phyloP scores from a whole-genome alignment of 2,329 filamentous ascomycete genomes.

The Diaporthe citrichinensis region DNA sequence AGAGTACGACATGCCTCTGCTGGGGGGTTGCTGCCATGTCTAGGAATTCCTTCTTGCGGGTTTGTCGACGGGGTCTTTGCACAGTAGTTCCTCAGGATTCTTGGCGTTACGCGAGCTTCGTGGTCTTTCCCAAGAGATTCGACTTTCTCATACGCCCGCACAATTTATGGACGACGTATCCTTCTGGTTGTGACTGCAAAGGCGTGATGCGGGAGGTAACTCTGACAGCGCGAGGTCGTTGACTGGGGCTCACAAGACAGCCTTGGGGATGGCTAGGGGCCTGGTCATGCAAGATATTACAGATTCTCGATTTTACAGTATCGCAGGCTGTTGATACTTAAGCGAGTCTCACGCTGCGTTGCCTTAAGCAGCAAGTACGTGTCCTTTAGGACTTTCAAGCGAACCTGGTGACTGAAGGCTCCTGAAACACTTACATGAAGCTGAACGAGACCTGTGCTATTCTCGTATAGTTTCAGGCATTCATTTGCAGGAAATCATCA shows the following conservation, averaged over 20 bases:
- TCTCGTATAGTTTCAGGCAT: background rate
- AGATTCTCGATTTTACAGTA: background rate
- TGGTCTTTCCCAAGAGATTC: too few relatives aligned
- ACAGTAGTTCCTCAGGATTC: rapidly evolving
- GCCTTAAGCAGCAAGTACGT: background rate
- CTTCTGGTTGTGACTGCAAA: background rate
- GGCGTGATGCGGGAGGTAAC: rapidly evolving
- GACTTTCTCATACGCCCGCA: too few relatives aligned
- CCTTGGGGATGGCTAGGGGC: too few relatives aligned
- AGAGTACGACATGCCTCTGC: background rate
- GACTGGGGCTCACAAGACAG: too few relatives aligned
- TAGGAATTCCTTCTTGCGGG: too few relatives aligned
- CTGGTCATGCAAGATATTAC: background rate
- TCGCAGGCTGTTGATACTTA: background rate
- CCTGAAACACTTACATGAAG: rapidly evolving
- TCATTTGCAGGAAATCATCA: rapidly evolving
- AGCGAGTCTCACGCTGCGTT: background rate
- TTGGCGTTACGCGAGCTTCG: too few relatives aligned
- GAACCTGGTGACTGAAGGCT: background rate
- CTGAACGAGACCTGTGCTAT: rapidly evolving
- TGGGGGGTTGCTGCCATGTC: background rate
- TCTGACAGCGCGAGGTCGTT: background rate
- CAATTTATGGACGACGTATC: rapidly evolving
- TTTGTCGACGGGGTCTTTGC: rapidly evolving
- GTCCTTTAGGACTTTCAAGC: too few relatives aligned